Percentiles rank a stretch among this genome's conserved stretches.
These are phyloP conservation scores for Vachellia collinsii DNA, from an alignment of 306 rosid genomes.

Conservation along the genomic window DNA sequence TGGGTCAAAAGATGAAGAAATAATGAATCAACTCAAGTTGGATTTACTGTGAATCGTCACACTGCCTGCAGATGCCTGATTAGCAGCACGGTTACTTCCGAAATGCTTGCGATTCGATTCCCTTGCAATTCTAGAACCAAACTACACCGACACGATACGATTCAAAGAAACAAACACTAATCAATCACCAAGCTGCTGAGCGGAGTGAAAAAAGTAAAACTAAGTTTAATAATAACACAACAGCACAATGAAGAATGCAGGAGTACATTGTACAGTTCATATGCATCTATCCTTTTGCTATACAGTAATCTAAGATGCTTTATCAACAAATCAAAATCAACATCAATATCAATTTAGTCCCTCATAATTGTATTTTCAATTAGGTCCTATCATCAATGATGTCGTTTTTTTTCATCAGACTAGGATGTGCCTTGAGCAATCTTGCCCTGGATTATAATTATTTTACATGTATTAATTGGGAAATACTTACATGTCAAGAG, in stretches of 20 bases:
- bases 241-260: neutral
- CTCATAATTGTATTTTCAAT: neutral
- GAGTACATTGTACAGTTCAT: constrained; percentile 1
- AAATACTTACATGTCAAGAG: neutral
- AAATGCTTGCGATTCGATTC: constrained; percentile 88
- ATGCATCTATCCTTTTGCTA: neutral
- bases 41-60: constrained; percentile 56
- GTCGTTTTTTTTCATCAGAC: neutral
- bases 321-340: neutral
- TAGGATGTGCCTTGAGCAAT: neutral
- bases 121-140: constrained; percentile 95
- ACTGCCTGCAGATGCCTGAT: constrained; percentile 95
- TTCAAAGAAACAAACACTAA: constrained; percentile 25
- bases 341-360: neutral
- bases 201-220: neutral
- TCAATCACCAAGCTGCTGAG: constrained; percentile 21
- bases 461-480: neutral
- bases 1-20: constrained; percentile 8
- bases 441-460: neutral
- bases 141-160: constrained; percentile 51
- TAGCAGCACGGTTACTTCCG: constrained; percentile 96
- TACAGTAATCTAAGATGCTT: neutral
- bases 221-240: neutral
- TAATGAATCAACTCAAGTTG: constrained; percentile 36
- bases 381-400: neutral